These are phyloP conservation scores for Domatiomyces catenatus DNA, from an alignment of 2,329 filamentous ascomycete species.

Conservation along the genomic window DNA sequence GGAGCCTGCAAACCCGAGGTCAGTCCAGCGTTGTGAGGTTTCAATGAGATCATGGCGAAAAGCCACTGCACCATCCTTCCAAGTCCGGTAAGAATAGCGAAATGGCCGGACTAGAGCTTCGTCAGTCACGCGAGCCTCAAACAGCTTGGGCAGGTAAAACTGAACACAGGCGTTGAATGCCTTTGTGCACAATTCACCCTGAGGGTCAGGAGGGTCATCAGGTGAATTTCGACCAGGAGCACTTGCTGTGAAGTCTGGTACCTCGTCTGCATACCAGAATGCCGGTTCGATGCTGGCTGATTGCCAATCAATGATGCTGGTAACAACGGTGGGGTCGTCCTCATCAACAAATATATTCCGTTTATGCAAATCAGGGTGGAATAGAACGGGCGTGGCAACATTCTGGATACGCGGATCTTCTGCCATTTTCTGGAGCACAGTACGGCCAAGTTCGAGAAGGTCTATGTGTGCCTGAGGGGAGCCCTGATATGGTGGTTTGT, in stretches of 20 bases:
- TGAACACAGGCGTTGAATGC: conserved; percentile 22
- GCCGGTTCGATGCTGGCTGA: conserved; percentile 20
- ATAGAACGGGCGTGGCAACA: background rate
- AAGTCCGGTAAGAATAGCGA: conserved; percentile 27
- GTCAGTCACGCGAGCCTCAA: conserved; percentile 22
- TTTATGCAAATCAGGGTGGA: conserved; percentile 21
- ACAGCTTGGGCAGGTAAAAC: conserved; percentile 21
- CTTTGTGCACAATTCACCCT: conserved; percentile 21
- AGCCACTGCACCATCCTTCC: conserved; percentile 26
- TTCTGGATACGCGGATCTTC: background rate
- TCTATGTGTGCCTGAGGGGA: background rate
- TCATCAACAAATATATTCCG: conserved; percentile 23
- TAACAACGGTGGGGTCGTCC: conserved; percentile 20
- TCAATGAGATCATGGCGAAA: conserved; percentile 28
- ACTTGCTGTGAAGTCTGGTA: conserved; percentile 1
- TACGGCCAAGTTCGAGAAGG: background rate
- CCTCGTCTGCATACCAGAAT: conserved; percentile 11
- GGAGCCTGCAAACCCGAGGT: conserved; percentile 24
- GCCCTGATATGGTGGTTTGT: background rate
- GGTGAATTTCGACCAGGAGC: no score
- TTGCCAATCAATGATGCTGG: conserved; percentile 24
- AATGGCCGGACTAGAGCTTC: conserved; percentile 26
- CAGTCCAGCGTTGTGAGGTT: conserved; percentile 23
- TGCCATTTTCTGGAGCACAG: background rate
- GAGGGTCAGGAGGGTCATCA: background rate